A percentile compares a stretch with the other conserved stretches of the same genome.
phyloP scores from a whole-genome alignment of 148 eudicot species.

The Fagopyrum esculentum region DNA sequence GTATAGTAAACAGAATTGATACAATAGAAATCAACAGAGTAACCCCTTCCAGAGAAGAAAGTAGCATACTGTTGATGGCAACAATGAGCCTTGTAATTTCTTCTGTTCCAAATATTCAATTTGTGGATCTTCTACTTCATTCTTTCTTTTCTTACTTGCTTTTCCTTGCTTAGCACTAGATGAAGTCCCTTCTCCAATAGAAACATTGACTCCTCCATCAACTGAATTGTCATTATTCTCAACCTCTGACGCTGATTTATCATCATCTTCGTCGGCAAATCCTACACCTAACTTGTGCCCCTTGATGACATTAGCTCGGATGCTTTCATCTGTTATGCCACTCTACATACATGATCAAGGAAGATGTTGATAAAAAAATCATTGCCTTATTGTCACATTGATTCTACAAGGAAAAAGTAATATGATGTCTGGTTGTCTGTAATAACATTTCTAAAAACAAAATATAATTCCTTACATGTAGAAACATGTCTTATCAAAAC shows the following conservation, averaged over 20 bases:
- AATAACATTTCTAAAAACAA: neutral
- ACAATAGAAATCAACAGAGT: neutral
- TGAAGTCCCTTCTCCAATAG: constrained; percentile 19
- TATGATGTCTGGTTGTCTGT: neutral
- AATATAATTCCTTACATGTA: neutral
- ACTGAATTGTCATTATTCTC: constrained; percentile 39
- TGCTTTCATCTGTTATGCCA: constrained; percentile 26
- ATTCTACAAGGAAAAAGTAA: constrained; percentile 2
- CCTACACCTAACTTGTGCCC: constrained; percentile 25
- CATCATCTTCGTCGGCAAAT: constrained; percentile 31
- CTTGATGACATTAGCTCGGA: constrained; percentile 34
- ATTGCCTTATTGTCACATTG: neutral
- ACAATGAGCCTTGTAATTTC: constrained; percentile 31
- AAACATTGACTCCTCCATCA: constrained; percentile 8
- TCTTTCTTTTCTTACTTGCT: constrained; percentile 16
- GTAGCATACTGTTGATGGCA: constrained; percentile 58
- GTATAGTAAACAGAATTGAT: neutral
- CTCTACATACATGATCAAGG: constrained; percentile 29
- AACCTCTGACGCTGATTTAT: constrained; percentile 50
- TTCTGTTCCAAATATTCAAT: constrained; percentile 30
- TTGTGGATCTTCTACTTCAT: constrained; percentile 2
- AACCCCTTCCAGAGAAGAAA: neutral
- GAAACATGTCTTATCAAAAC: neutral
- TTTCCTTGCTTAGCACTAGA: constrained; percentile 15
- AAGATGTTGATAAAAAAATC: neutral